A percentile compares a stretch with the other conserved stretches of the same genome.
Evolutionary conservation across 208 protist genomes (phyloP).

Genomic region (Herpetomonas tarakana): DNA sequence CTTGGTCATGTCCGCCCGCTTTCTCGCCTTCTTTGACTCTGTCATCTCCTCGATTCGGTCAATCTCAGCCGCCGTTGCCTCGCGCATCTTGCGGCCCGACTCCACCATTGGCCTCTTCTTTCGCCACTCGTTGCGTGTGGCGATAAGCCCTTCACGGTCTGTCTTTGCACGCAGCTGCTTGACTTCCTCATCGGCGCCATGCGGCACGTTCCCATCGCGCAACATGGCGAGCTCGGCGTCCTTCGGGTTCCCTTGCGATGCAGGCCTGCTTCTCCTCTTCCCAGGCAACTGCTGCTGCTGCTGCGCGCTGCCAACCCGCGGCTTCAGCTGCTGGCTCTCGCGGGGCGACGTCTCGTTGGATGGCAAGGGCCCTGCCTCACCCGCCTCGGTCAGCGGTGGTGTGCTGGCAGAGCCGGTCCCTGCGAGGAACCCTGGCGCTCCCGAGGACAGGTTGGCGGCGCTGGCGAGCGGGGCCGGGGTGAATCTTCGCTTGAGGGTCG

Average conservation of each 20-base stretch:
- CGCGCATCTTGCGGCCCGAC: slow-evolving; percentile 26
- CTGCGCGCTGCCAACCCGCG: slow-evolving; percentile 4
- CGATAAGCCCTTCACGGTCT: slow-evolving; percentile 39
- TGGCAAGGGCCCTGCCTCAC: not conserved
- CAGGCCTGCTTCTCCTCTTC: not conserved
- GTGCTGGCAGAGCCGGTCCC: too few species aligned
- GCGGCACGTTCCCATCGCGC: slow-evolving; percentile 23
- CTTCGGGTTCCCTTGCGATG: not conserved
- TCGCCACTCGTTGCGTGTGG: slow-evolving; percentile 40
- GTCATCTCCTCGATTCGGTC: slow-evolving; percentile 25
- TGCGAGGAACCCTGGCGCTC: not conserved
- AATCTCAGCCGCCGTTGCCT: slow-evolving; percentile 32
- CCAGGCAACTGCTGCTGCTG: not conserved
- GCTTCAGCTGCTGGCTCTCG: not conserved
- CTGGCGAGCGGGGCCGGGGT: not conserved
- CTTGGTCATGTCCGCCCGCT: slow-evolving; percentile 3
- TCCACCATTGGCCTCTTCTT: slow-evolving; percentile 30
- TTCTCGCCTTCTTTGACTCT: slow-evolving; percentile 19
- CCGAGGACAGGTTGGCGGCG: not conserved
- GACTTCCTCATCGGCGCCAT: slow-evolving; percentile 22
- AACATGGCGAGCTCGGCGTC: slow-evolving; percentile 25
- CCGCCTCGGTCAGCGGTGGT: not conserved
- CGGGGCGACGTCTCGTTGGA: not conserved
- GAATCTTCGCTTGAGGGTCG: slow-evolving; percentile 27
- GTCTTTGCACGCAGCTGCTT: slow-evolving; percentile 18